phyloP scores from a whole-genome alignment of 2,329 filamentous ascomycete genomes.

The Rachicladosporium sp. region DNA sequence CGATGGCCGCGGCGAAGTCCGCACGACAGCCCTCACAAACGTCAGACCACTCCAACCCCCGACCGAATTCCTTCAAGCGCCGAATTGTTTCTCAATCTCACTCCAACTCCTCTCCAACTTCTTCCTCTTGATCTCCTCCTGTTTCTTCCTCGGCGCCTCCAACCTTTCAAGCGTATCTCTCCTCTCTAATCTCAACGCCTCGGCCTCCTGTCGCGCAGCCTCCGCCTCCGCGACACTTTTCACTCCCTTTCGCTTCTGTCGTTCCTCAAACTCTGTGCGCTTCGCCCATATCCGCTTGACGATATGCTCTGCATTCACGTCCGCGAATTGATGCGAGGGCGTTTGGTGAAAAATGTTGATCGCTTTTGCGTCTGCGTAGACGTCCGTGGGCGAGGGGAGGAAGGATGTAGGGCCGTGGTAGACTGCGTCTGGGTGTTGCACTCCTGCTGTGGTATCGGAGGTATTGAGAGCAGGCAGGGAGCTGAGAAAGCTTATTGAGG shows the following conservation, averaged over 20 bases:
- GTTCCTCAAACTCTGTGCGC: slow-evolving; percentile 75
- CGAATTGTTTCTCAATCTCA: slow-evolving; percentile 31
- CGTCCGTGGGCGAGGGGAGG: slow-evolving; percentile 46
- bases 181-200: not conserved
- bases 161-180: slow-evolving; percentile 16
- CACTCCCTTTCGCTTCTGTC: slow-evolving; percentile 78
- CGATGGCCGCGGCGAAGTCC: no score
- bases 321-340: slow-evolving; percentile 61
- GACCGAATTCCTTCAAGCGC: slow-evolving; percentile 10
- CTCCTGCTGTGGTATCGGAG: slow-evolving; percentile 31
- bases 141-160: slow-evolving; percentile 4
- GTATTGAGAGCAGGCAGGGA: slow-evolving; percentile 48
- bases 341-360: slow-evolving; percentile 79
- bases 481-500: slow-evolving; percentile 65
- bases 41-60: no score
- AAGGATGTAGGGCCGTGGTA: slow-evolving; percentile 96
- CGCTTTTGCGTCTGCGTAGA: slow-evolving; percentile 64
- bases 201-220: slow-evolving; percentile 24
- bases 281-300: slow-evolving; percentile 82
- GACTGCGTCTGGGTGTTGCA: slow-evolving; percentile 51
- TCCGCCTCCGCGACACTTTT: slow-evolving; percentile 63
- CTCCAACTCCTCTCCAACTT: slow-evolving; percentile 15
- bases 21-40: no score
- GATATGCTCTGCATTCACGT: slow-evolving; percentile 87
- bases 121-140: slow-evolving; percentile 3